phyloP scores from a whole-genome alignment of 768 basidiomycete genomes.

The Suillus fuscotomentosus region DNA sequence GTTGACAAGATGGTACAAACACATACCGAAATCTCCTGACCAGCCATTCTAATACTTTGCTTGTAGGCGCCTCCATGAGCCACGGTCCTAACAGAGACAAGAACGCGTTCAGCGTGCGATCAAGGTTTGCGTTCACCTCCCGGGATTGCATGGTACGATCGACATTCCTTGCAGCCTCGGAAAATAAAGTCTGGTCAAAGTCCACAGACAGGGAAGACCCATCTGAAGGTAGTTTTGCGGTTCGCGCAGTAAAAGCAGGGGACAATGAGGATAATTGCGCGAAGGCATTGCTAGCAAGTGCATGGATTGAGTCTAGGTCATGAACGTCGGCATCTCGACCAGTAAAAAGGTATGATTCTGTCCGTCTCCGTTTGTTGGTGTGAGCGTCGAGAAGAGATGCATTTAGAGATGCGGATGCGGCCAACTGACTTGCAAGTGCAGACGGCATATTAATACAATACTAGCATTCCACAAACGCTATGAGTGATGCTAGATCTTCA shows the following conservation, averaged over 20 bases:
- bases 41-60: constrained; percentile 91
- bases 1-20: neutral
- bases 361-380: constrained; percentile 53
- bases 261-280: constrained; percentile 66
- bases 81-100: constrained; percentile 74
- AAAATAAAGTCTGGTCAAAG: constrained; percentile 76
- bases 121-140: constrained; percentile 63
- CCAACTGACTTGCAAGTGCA: constrained; percentile 80
- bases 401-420: constrained; percentile 78
- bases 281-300: constrained; percentile 78
- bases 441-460: constrained; percentile 45
- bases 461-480: no score
- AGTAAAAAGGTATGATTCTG: constrained; percentile 87
- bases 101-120: constrained; percentile 59
- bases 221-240: constrained; percentile 13
- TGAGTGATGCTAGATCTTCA: no score
- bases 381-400: constrained; percentile 65
- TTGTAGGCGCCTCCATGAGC: constrained; percentile 76
- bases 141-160: constrained; percentile 77
- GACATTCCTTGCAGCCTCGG: constrained; percentile 65
- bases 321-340: constrained; percentile 79
- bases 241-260: constrained; percentile 38
- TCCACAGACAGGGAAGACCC: constrained; percentile 25
- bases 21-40: constrained; percentile 86
- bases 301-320: constrained; percentile 84